These are phyloP conservation scores for Petunia secreta DNA, from an alignment of 257 asterid genomes.

Conservation along the genomic window DNA sequence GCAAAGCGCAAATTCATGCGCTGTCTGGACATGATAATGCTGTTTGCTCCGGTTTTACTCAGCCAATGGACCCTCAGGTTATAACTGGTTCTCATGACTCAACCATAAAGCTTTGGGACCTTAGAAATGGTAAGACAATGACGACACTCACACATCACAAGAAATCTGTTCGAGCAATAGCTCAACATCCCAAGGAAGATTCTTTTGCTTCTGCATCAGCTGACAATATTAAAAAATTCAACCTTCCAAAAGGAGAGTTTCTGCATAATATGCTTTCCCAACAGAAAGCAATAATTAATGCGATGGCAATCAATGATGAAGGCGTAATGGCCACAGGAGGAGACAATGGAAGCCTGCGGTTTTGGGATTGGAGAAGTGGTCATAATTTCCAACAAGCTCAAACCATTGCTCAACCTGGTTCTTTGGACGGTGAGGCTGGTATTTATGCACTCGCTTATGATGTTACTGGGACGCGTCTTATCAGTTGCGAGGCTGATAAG, in stretches of 20 bases:
- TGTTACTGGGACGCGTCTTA: slow-evolving; percentile 73
- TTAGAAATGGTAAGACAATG: slow-evolving; percentile 61
- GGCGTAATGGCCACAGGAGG: slow-evolving; percentile 93
- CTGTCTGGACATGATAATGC: slow-evolving; percentile 92
- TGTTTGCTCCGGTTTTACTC: slow-evolving; percentile 88
- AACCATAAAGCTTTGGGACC: slow-evolving; percentile 95
- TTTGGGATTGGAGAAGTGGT: slow-evolving; percentile 98
- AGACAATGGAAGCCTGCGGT: slow-evolving; percentile 95
- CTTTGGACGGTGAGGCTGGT: slow-evolving; percentile 93
- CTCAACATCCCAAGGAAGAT: slow-evolving; percentile 3
- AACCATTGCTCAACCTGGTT: slow-evolving; percentile 91
- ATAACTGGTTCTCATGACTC: slow-evolving; percentile 94
- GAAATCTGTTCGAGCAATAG: slow-evolving; percentile 18
- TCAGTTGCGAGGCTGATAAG: slow-evolving; percentile 90
- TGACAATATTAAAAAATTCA: slow-evolving; percentile 82
- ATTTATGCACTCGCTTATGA: slow-evolving; percentile 71
- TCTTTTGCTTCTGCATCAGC: slow-evolving; percentile 94
- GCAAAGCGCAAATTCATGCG: slow-evolving; percentile 83
- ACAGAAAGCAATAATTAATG: slow-evolving; percentile 85
- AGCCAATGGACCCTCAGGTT: slow-evolving; percentile 92
- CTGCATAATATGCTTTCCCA: slow-evolving; percentile 97
- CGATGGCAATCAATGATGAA: slow-evolving; percentile 88
- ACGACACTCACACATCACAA: slow-evolving; percentile 23
- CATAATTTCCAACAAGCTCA: slow-evolving; percentile 95
- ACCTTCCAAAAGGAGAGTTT: slow-evolving; percentile 91